These are phyloP conservation scores for Acarospora socialis DNA, from an alignment of 2,329 filamentous ascomycete species.

Conservation along the genomic window DNA sequence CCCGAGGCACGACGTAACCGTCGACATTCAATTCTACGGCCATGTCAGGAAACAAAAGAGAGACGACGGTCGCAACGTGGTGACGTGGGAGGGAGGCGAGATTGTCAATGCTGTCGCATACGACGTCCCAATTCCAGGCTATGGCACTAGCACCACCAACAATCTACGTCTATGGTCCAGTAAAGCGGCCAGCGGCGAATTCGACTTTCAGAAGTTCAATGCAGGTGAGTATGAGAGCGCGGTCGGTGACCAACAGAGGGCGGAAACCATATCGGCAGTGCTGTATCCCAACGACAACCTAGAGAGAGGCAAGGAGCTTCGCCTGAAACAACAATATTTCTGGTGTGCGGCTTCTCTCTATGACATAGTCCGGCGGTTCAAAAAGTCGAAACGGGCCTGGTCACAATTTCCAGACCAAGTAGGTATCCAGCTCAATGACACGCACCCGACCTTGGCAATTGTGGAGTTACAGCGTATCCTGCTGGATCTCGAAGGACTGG, in stretches of 20 bases:
- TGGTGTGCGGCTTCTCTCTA: conserved; percentile 95
- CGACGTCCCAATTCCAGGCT: conserved; percentile 85
- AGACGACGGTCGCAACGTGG: conserved; percentile 57
- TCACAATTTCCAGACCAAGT: conserved; percentile 85
- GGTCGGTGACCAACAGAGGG: conserved; percentile 92
- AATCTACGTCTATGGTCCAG: conserved; percentile 95
- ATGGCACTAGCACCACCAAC: conserved; percentile 79
- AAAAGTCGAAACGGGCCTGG: conserved; percentile 89
- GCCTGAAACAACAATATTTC: conserved; percentile 98
- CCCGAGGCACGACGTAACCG: conserved; percentile 82
- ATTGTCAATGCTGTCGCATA: conserved; percentile 85
- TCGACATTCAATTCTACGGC: conserved; percentile 96
- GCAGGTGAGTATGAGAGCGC: conserved; percentile 95
- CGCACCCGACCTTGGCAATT: conserved; percentile 89
- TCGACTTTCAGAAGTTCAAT: conserved; percentile 99
- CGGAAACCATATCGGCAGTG: conserved; percentile 97
- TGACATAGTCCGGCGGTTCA: conserved; percentile 95
- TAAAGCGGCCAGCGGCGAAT: conserved; percentile 92
- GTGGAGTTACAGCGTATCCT: conserved; percentile 91
- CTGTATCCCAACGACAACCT: conserved; percentile 97
- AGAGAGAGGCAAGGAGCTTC: conserved; percentile 89
- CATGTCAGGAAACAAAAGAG: conserved; percentile 54
- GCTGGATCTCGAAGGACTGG: conserved; percentile 73
- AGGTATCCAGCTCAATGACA: conserved; percentile 96
- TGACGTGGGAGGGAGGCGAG: conserved; percentile 84